phyloP scores from a whole-genome alignment of 371 early-diverging fungal genomes.

The Rhizomucor miehei region DNA sequence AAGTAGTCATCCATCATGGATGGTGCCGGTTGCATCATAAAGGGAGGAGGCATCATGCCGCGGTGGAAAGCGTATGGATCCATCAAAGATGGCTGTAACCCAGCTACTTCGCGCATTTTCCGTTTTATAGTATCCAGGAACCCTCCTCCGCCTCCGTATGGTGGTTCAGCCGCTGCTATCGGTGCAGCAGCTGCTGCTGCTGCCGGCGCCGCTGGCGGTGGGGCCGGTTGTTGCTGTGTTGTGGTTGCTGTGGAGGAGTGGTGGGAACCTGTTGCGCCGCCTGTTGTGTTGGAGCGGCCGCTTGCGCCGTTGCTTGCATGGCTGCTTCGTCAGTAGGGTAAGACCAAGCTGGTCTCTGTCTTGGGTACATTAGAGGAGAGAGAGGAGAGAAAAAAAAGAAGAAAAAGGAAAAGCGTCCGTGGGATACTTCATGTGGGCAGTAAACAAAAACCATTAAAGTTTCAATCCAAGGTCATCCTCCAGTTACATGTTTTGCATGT shows the following conservation, averaged over 20 bases:
- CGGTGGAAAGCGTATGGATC: neutral
- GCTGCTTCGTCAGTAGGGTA: neutral
- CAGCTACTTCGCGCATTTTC: constrained; percentile 13
- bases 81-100: neutral
- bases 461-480: no score
- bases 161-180: neutral
- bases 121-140: constrained; percentile 10
- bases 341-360: no score
- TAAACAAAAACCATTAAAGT: no score
- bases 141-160: neutral
- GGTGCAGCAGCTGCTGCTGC: neutral
- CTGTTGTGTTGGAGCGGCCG: neutral
- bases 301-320: neutral
- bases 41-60: neutral
- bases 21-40: neutral
- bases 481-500: no score
- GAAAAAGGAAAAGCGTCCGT: constrained; percentile 1
- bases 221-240: neutral
- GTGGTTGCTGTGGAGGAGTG: neutral
- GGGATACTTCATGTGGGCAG: neutral
- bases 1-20: neutral
- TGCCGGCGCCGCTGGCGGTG: neutral
- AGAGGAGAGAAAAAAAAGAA: neutral
- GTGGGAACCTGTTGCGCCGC: neutral
- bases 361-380: no score